These are phyloP conservation scores for Quillaja saponaria DNA, from an alignment of 306 rosid genomes.

Conservation along the genomic window DNA sequence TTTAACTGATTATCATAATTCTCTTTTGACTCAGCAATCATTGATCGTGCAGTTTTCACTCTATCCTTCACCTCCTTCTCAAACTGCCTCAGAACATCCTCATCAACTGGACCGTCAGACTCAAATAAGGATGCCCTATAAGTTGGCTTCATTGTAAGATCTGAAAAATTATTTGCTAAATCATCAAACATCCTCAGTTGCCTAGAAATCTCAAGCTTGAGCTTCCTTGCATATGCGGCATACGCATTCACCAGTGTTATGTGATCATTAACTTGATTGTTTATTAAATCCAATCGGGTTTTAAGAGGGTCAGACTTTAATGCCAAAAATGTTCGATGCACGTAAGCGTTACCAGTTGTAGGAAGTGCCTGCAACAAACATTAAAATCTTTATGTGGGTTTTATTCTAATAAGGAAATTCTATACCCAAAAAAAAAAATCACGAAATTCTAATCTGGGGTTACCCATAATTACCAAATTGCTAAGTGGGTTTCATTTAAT, in stretches of 20 bases:
- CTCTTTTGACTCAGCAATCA: constrained; percentile 84
- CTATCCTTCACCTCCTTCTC: constrained; percentile 99
- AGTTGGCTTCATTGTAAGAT: constrained; percentile 59
- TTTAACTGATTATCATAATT: constrained; percentile 92
- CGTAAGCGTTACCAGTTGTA: constrained; percentile 74
- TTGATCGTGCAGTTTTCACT: constrained; percentile 75
- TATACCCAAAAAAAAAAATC: too few species aligned
- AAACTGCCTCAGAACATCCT: constrained; percentile 85
- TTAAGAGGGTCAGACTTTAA: constrained; percentile 89
- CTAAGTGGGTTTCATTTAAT: constrained; percentile 20
- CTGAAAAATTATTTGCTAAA: constrained; percentile 68
- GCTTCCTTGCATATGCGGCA: constrained; percentile 97
- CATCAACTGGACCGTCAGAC: constrained; percentile 77
- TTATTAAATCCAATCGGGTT: constrained; percentile 84
- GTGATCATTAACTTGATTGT: constrained; percentile 94
- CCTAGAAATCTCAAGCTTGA: constrained; percentile 91
- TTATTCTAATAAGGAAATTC: constrained; percentile 14
- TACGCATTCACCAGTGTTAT: constrained; percentile 90
- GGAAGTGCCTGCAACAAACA: constrained; percentile 70
- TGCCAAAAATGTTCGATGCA: constrained; percentile 84
- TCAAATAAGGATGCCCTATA: constrained; percentile 66
- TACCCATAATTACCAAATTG: not conserved
- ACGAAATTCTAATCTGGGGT: constrained; percentile 12
- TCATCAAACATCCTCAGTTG: constrained; percentile 89
- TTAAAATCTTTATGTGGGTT: constrained; percentile 24